Conservation (phyloP, 2,329 filamentous ascomycete genomes). For the Pseudofabraea citricarpa region DNA sequence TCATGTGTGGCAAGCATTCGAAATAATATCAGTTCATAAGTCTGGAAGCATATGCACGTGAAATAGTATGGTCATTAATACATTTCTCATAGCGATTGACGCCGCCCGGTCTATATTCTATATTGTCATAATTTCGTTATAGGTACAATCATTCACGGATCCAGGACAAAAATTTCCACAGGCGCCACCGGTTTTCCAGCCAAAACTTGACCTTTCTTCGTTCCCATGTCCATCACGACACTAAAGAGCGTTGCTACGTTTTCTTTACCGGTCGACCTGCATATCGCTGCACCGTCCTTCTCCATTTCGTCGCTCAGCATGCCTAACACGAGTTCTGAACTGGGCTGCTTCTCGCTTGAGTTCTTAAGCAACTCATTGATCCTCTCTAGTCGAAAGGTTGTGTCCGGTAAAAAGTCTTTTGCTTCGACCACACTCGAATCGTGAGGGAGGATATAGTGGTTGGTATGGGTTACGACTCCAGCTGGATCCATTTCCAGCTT, state of each 20-base stretch:
- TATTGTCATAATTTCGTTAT: no score
- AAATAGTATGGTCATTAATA: no score
- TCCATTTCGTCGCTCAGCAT: constrained; percentile 15
- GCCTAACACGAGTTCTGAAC: constrained; percentile 7
- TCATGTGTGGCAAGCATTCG: no score
- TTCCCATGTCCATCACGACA: constrained; percentile 34
- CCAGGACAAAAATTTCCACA: constrained; percentile 23
- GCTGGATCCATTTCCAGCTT: constrained; percentile 16
- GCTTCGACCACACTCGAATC: constrained; percentile 15
- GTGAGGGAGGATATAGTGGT: constrained; percentile 24
- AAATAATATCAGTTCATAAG: no score
- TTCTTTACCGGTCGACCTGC: constrained; percentile 24
- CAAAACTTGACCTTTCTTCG: constrained; percentile 25
- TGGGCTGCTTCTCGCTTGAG: constrained; percentile 9
- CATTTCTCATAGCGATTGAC: no score
- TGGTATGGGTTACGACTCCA: constrained; percentile 25
- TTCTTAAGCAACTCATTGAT: constrained; percentile 27
- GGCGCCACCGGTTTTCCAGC: constrained; percentile 29
- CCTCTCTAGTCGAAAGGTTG: constrained; percentile 24
- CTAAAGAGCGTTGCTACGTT: constrained; percentile 30
- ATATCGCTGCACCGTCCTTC: constrained; percentile 24
- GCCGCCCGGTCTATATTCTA: no score
- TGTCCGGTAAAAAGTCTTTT: constrained; percentile 19
- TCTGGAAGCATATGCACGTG: no score
- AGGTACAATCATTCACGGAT: no score